Evolutionary conservation across 495 filamentous ascomycete genomes (phyloP), one percentile per base, ranked within the genome.

Genomic region (Penicillium lividum): DNA sequence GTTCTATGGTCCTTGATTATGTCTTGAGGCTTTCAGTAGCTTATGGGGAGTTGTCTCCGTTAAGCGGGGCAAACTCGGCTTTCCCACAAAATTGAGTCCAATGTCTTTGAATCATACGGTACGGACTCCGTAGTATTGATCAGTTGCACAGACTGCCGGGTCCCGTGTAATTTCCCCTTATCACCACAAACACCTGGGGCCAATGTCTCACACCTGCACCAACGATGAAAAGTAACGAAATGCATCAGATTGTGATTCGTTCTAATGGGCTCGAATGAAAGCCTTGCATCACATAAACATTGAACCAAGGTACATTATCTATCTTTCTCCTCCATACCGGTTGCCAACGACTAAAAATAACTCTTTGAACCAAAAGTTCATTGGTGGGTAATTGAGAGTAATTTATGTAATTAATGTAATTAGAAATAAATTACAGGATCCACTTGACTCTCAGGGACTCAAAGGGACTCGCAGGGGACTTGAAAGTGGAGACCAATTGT

Each of bases 111-210:
- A 40, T n/a, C 15, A 13, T 40, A 7, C 15, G 13, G 15, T n/a
- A 40, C 13, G 13, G 13, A 4, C 22, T 22, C 15, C 11, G 13
- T 5, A n/a, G 38, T 40, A 16, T 13, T 40, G 38, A 40, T 40
- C 10, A 15, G 38, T 15, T 13, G 38, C 38, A 40, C 15, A 40
- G 30, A 11, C 13, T 11, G 9, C 38, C n/a, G 13, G 6, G 38
- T 40, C 13, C 38, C 38, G 27, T 36, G 33, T 11, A 36, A 36
- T 36, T 36, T 15, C 9, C 28, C 28, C 47, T 50, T 57, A 51
- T 51, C 38, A 28, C 7, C 49, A 53, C 57, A 59, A 59, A 59
- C 57, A 49, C 57, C 57, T 59, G 57, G 57, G 57, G 51, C 27
- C 33, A 13, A 46, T 59, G 57, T 59, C 51, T 59, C 57, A 59